These are phyloP conservation scores for Massariosphaeria phaeospora DNA, from an alignment of 495 filamentous ascomycete genomes.

Conservation along the genomic window DNA sequence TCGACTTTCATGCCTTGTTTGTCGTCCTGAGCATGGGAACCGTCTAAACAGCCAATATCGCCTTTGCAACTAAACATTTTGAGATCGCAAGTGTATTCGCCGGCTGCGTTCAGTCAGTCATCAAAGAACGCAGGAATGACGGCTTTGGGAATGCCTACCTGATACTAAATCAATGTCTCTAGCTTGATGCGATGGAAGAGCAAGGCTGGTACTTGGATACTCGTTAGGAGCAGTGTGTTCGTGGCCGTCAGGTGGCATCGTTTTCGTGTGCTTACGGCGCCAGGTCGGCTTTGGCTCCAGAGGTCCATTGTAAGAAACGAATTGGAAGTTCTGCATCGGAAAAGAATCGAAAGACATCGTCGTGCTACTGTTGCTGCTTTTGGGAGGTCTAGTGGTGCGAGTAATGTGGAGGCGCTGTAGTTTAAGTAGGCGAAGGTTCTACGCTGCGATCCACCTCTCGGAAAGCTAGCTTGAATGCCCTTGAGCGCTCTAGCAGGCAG, in stretches of 20 bases:
- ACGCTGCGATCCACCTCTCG: neutral
- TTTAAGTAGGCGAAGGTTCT: too few relatives aligned
- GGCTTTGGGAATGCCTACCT: neutral
- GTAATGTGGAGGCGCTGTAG: neutral
- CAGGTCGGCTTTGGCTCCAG: neutral
- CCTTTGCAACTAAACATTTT: neutral
- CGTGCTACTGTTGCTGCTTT: neutral
- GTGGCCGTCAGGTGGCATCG: too few relatives aligned
- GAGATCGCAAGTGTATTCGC: neutral
- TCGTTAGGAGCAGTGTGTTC: neutral
- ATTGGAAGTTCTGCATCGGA: neutral
- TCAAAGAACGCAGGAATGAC: neutral
- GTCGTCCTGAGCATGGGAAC: neutral
- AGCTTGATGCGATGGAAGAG: neutral
- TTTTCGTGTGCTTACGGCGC: neutral
- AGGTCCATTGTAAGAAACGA: neutral
- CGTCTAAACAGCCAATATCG: neutral
- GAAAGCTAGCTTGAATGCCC: neutral
- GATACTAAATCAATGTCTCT: neutral
- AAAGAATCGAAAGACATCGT: neutral
- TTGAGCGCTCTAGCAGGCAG: neutral
- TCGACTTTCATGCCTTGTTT: neutral
- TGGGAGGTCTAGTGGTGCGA: neutral
- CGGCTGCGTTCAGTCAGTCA: neutral
- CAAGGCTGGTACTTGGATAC: neutral